phyloP scores from a whole-genome alignment of 2,329 filamentous ascomycete genomes.

The Aspergillus sojae region DNA sequence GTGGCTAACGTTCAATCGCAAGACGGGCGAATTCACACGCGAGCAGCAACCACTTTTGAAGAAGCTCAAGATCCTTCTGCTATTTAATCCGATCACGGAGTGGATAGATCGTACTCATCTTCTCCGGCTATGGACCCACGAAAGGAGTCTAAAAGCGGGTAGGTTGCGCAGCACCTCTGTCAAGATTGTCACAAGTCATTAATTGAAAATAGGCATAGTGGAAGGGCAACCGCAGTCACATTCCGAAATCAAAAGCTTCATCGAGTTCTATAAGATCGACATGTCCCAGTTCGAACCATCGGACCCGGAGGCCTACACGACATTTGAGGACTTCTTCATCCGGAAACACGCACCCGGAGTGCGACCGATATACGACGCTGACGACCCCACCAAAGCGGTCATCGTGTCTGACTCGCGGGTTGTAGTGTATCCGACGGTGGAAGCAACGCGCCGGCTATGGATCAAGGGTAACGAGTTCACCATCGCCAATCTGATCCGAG shows the following conservation, averaged over 20 bases:
- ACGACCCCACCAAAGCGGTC: conserved; percentile 33
- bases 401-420: conserved; percentile 42
- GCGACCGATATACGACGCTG: conserved; percentile 37
- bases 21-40: conserved; percentile 39
- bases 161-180: conserved; percentile 3
- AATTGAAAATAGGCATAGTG: not conserved
- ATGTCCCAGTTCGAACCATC: conserved; percentile 40
- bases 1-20: conserved; percentile 35
- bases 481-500: conserved; percentile 43
- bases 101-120: conserved; percentile 44
- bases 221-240: conserved; percentile 33
- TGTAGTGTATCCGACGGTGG: conserved; percentile 40
- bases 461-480: conserved; percentile 50
- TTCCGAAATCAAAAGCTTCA: conserved; percentile 38
- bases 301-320: conserved; percentile 38
- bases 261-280: conserved; percentile 23
- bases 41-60: conserved; percentile 46
- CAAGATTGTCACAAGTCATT: not conserved
- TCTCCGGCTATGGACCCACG: conserved; percentile 42
- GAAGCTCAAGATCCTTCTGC: conserved; percentile 45
- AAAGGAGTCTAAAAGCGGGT: conserved; percentile 37
- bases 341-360: conserved; percentile 34
- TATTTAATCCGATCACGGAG: conserved; percentile 47
- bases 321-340: conserved; percentile 46
- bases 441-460: conserved; percentile 40